Evolutionary conservation across 1,139 yeast genomes (phyloP).

Genomic region (Scheffersomyces titani): DNA sequence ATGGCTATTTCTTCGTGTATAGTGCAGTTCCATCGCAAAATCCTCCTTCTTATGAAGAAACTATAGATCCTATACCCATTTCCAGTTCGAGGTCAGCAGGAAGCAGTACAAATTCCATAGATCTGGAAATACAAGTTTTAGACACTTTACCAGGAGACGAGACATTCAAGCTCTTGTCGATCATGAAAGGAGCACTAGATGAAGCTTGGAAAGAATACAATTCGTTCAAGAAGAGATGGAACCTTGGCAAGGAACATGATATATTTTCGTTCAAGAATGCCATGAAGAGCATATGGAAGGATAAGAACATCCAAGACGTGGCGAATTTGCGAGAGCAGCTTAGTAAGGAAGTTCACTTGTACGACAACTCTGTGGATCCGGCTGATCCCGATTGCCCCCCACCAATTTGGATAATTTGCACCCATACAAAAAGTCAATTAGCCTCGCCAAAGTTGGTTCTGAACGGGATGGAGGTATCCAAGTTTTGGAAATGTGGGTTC

Average conservation of each 20-base stretch:
- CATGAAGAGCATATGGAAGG: slow-evolving; percentile 58
- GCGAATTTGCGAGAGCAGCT: slow-evolving; percentile 17
- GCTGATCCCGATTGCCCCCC: slow-evolving; percentile 56
- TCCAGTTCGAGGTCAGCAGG: neutral
- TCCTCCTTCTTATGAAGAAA: slow-evolving; percentile 53
- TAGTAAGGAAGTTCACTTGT: slow-evolving; percentile 13
- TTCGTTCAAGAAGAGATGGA: slow-evolving; percentile 55
- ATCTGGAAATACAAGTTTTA: slow-evolving; percentile 5
- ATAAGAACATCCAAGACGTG: slow-evolving; percentile 23
- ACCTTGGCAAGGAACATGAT: slow-evolving; percentile 65
- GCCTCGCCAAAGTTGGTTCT: slow-evolving; percentile 60
- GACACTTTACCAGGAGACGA: slow-evolving; percentile 16
- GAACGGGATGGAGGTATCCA: slow-evolving; percentile 56
- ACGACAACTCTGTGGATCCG: slow-evolving; percentile 41
- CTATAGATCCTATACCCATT: slow-evolving; percentile 2
- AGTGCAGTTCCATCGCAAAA: slow-evolving; percentile 61
- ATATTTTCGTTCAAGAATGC: slow-evolving; percentile 60
- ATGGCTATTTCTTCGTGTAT: slow-evolving; percentile 70
- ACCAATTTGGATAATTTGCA: slow-evolving; percentile 66
- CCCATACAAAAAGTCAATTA: slow-evolving; percentile 55
- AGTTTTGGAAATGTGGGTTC: slow-evolving; percentile 65
- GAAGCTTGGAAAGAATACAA: slow-evolving; percentile 77
- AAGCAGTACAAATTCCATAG: neutral
- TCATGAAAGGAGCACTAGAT: slow-evolving; percentile 54
- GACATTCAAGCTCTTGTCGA: slow-evolving; percentile 47